Evolutionary conservation across 2,329 filamentous ascomycete species (phyloP).

Genomic region (Exophiala aquamarina): DNA sequence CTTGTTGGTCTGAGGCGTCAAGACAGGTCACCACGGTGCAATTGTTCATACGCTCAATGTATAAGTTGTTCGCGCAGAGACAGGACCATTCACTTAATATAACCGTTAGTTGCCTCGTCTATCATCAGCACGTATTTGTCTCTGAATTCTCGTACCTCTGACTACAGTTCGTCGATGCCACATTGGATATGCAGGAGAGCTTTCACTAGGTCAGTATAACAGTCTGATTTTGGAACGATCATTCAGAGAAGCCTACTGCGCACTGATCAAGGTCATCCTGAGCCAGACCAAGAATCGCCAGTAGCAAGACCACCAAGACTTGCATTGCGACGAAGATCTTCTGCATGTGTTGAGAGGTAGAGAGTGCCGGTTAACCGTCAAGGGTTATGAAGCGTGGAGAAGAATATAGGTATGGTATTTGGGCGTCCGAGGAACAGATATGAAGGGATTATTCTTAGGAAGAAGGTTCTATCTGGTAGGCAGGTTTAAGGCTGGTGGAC

Average conservation of each 20-base stretch:
- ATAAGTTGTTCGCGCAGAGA: slow-evolving; percentile 24
- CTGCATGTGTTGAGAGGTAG: no score
- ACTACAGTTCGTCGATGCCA: slow-evolving; percentile 22
- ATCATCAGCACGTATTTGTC: no score
- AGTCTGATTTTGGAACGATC: background rate
- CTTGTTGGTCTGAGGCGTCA: slow-evolving; percentile 24
- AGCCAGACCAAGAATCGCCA: slow-evolving; percentile 1
- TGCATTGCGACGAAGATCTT: background rate
- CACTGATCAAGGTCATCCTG: slow-evolving; percentile 24
- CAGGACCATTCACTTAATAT: slow-evolving; percentile 24
- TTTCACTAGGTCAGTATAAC: background rate
- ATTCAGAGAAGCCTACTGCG: slow-evolving; percentile 14
- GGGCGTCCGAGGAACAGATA: no score
- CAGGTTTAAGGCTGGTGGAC: no score
- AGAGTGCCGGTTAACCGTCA: no score
- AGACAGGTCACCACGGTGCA: slow-evolving; percentile 22
- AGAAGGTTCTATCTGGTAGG: no score
- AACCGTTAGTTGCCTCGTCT: background rate
- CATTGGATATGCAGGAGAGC: slow-evolving; percentile 25
- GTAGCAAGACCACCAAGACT: background rate
- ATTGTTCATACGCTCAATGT: slow-evolving; percentile 23
- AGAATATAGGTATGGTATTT: no score
- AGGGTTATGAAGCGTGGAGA: no score
- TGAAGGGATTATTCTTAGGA: no score
- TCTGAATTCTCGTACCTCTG: slow-evolving; percentile 22